Evolutionary conservation across 306 rosid species (phyloP), one percentile per base, ranked within the genome.

Genomic region (Ceratonia siliqua): DNA sequence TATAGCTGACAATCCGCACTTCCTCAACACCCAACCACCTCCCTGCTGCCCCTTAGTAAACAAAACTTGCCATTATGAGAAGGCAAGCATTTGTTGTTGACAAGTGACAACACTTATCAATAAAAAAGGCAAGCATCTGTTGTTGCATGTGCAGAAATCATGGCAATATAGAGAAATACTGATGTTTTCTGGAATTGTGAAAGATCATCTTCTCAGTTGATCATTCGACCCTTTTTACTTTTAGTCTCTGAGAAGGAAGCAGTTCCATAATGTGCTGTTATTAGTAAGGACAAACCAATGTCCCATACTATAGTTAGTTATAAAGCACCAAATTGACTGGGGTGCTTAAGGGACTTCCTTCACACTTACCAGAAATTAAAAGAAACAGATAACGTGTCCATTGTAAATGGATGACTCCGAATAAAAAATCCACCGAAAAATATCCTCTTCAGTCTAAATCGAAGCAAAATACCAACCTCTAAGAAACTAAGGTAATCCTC

Each of bases 331-430:
- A 11, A 1, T 36, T 35, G 15, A 5, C 45, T 18, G 27, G 15
- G 45, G 45, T n/a, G 25, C 28, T 35, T 28, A 17, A 6, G 46
- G 18, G 25, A 20, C 49, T 32, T 53, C 52, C 25, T 63, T 24
- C 36, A 14, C 53, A 68, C 81, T 83, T 85, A 92, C 99, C 99
- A 94, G 89, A 85, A 94, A 84, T 92, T 53, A 72, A 94, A 97
- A 27, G 87, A 97, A 81, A 89, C 95, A 32, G 97, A 89, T 78
- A 94, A 86, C 5, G 96, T 90, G 74, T 94, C 99, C 99, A 94
- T 86, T 20, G 97, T 87, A 75, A 84, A 87, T 54, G 91, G 88
- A 77, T 90, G 99, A 48, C 92, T 88, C 53, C 91, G 85, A 48
- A 92, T 87, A 68, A 92, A 94, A 84, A 92, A 94, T 69, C 99